Evolutionary conservation across 129 eudicot species (phyloP).

Genomic region (Flaveria sonorensis): DNA sequence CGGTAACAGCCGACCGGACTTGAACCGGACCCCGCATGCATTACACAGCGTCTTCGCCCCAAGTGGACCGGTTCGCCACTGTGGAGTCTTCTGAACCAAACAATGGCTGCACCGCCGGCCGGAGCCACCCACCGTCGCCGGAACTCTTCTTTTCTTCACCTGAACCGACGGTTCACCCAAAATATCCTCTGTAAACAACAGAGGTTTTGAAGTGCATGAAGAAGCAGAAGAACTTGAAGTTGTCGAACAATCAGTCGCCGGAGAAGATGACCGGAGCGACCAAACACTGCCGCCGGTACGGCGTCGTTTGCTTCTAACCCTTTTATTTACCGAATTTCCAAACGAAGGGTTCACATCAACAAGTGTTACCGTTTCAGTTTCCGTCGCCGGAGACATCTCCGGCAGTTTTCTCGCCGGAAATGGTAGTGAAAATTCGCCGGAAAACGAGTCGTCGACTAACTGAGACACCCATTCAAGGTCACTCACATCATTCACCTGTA

Average conservation of each 20-base stretch:
- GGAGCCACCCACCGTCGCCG: conserved; percentile 17
- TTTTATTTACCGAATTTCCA: conserved; percentile 51
- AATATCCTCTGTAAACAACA: conserved; percentile 38
- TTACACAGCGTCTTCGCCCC: conserved; percentile 90
- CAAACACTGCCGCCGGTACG: conserved; percentile 59
- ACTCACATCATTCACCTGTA: conserved; percentile 63
- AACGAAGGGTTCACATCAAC: conserved; percentile 34
- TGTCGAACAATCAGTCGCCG: conserved; percentile 44
- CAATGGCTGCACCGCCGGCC: conserved; percentile 73
- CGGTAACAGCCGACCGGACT: conserved; percentile 90
- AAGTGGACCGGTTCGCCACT: conserved; percentile 93
- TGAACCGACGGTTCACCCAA: conserved; percentile 37
- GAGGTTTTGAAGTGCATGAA: conserved; percentile 38
- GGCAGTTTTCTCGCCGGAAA: conserved; percentile 36
- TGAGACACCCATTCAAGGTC: conserved; percentile 75
- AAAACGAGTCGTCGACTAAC: conserved; percentile 67
- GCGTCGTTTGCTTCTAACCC: conserved; percentile 66
- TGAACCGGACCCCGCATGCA: conserved; percentile 90
- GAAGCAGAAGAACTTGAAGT: conserved; percentile 50
- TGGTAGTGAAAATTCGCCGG: conserved; percentile 43
- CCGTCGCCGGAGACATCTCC: conserved; percentile 11
- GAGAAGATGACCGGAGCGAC: conserved; percentile 50
- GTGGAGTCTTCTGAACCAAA: conserved; percentile 81
- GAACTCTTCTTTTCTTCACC: conserved; percentile 34
- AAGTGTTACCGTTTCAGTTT: conserved; percentile 25